Evolutionary conservation across 116 monocot genomes (phyloP), one percentile per base, ranked within the genome.

Genomic region (Iris pallida): DNA sequence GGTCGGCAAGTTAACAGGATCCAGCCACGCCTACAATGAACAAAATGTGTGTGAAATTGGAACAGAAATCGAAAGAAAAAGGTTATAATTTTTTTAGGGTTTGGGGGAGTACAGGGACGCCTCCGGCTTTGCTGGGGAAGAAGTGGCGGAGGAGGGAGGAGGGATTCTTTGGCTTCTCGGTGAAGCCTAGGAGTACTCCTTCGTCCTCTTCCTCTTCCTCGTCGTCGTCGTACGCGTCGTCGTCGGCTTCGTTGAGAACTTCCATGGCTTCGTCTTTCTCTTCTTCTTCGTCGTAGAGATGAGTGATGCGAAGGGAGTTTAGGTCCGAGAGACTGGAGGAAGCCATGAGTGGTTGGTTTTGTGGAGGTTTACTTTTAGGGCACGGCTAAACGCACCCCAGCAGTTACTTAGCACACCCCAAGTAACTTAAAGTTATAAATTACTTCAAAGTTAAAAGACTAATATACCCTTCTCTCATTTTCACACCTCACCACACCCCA

Each of bases 81-180:
- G n/a, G 12, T 8, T 30, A 15, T 17, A 45, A 20, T 16, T 55
- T 44, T 44, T 40, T 47, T 57, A 59, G 45, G 52, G 55, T 15
- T 42, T 5, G 43, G 10, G 48, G 1, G 30, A 51, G 41, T 78
- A 95, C 92, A 5, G 92, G 92, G 20, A 82, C 66, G 58, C 89
- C 96, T 7, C 96, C 92, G 30, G 85, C 87, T 72, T 97, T 97
- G 83, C 86, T 85, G 30, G 96, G 96, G 73, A 97, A 97, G 7
- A 87, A 57, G 18, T 92, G 92, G 52, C 92, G 92, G 64, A 83
- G 89, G 20, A 97, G 85, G 42, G 15, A 69, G 0, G 10, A 30
- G 45, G 83, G 86, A 60, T 87, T 75, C 76, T 77, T 77, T 1
- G 92, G 86, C 66, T 97, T 83, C 68, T 87, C 87, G 1, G 71